Base-by-base conservation (phyloP, 805 yeast species). In the Ogataea polymorpha region DNA sequence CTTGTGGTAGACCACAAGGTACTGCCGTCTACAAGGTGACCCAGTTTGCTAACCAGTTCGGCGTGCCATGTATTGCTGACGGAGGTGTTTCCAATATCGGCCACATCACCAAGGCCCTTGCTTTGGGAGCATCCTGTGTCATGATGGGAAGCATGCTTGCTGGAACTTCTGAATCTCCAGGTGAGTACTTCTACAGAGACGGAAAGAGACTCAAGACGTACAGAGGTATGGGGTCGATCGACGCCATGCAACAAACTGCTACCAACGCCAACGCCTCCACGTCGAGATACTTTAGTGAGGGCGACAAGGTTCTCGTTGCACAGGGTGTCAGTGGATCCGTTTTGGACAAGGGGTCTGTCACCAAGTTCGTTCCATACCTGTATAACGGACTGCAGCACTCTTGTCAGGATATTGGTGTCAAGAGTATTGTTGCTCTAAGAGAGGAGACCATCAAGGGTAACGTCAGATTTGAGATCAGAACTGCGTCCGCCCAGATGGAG, bases 71-170 rank as follows among this genome's bases (percentile, higher is more conserved):
- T 71, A 89, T 93, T 58, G 99, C 99, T 54, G 99, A 93, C 66
- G 99, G 99, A 77, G 99, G 99, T 80, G 82, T 93, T 61, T 91
- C 89, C 68, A 93, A 93, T 77, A 89, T 93, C 72, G 99, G 99
- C 55, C 99, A 93, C 75, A 87, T 93, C 66, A 83, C 91, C 58
- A 93, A 93, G 75, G 99, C 99, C 38, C 69, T 91, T 56, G 91
- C 98, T 47, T 75, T 93, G 48, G 99, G 99, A 70, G 96, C 99
- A 26, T 89, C 98, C 14, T 75, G 85, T 69, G 96, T 90, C 53
- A 93, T 93, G 99, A 93, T 93, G 99, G 99, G 99, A 64, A 95
- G 97, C 72, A 82, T 93, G 79, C 77, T 93, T 60, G 99, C 99
- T 48, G 99, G 99, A 72, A 93, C 99, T 46, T 71, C 93, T 49